These are phyloP conservation scores for Cutaneotrichosporon arboriforme DNA, from an alignment of 1,284 basidiomycete species.

Conservation along the genomic window DNA sequence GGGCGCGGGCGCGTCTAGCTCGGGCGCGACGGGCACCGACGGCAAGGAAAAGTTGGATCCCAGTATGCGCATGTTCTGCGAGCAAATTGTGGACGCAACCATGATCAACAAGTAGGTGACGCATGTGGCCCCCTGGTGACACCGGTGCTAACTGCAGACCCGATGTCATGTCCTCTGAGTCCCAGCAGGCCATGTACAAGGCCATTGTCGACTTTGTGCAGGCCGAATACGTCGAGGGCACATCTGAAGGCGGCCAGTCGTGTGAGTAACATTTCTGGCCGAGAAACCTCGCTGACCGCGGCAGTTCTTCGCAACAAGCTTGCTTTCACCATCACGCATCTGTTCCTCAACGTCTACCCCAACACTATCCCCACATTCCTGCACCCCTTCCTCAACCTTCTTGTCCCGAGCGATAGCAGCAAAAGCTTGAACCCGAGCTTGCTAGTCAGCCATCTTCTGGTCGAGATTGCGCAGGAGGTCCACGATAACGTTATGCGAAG, in stretches of 20 bases:
- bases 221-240: constrained; percentile 47
- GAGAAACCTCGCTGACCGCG: background rate
- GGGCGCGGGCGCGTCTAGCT: constrained; percentile 42
- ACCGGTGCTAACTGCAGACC: constrained; percentile 29
- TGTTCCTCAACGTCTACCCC: constrained; percentile 73
- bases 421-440: constrained; percentile 71
- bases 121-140: background rate
- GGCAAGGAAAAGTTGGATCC: constrained; percentile 47
- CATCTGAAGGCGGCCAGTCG: constrained; percentile 42
- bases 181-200: constrained; percentile 41
- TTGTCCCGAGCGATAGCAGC: constrained; percentile 31
- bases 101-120: constrained; percentile 40
- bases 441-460: constrained; percentile 77
- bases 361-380: constrained; percentile 42
- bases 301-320: constrained; percentile 75
- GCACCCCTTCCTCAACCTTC: constrained; percentile 49
- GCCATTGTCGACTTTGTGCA: constrained; percentile 45
- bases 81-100: constrained; percentile 47
- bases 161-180: constrained; percentile 31
- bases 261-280: constrained; percentile 29
- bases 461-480: constrained; percentile 88
- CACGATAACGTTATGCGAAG: constrained; percentile 84
- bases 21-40: constrained; percentile 36
- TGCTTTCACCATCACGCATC: constrained; percentile 89
- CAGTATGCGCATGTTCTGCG: constrained; percentile 46